Conservation (phyloP, 371 early-diverging fungal genomes). For the Circinella umbellata region DNA sequence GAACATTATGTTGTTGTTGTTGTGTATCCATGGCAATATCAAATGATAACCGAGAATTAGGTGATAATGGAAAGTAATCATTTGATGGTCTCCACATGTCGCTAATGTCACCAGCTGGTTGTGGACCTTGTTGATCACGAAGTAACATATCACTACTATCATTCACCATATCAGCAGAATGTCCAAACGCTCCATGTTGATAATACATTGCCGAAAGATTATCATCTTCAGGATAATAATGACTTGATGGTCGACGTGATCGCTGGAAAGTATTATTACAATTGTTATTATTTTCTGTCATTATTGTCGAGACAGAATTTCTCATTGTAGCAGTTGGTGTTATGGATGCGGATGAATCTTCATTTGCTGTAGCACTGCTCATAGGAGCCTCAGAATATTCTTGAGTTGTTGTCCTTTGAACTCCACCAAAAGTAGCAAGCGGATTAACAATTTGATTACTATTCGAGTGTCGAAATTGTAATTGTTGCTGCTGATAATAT, state of each 20-base stretch:
- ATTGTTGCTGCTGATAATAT: not conserved
- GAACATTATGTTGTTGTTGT: not conserved
- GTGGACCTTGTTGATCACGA: not conserved
- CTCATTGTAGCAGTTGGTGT: not conserved
- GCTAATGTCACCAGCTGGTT: not conserved
- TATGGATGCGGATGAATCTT: not conserved
- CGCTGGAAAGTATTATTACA: not conserved
- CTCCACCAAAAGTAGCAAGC: slow-evolving; percentile 17
- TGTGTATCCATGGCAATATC: slow-evolving; percentile 9
- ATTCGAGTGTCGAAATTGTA: not conserved
- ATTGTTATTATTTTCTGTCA: too few relatives aligned
- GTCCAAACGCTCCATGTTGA: not conserved
- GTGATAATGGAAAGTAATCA: slow-evolving; percentile 8
- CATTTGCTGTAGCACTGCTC: too few relatives aligned
- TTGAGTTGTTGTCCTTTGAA: not conserved
- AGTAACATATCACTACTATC: slow-evolving; percentile 19
- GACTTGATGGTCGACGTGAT: slow-evolving; percentile 5
- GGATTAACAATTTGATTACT: slow-evolving; percentile 10
- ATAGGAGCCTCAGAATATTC: too few relatives aligned
- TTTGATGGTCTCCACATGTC: slow-evolving; percentile 1
- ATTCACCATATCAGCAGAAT: not conserved
- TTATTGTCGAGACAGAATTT: not conserved
- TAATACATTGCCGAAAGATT: not conserved
- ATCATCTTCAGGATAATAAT: not conserved
- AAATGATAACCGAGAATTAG: slow-evolving; percentile 4